Base-by-base conservation (phyloP, 225 moss, liverwort and hornwort species). In the Asterella californica region DNA sequence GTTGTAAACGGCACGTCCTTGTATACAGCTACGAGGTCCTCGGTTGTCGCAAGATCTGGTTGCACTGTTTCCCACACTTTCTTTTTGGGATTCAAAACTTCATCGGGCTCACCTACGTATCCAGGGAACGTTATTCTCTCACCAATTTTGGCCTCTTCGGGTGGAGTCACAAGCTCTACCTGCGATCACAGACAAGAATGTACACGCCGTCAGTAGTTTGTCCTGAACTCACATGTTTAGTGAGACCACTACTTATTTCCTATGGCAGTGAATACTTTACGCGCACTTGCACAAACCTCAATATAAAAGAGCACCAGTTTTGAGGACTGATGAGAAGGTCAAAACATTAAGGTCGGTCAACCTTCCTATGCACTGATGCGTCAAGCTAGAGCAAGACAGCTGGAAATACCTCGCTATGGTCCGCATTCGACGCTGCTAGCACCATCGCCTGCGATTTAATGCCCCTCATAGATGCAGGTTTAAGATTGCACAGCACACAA, bases 381-480 rank as follows among this genome's bases (percentile, higher is more conserved):
- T 34, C 27, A 21, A 68, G 68, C 70, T 37, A 38, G 45, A 74
- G 15, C 29, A 74, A 27, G 14, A 38, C 19, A 19, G 36, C 38
- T n/a, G 25, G 9, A 69, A 25, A 36, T 78, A 85, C 88, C 88
- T 90, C 80, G 4, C 84, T 89, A 61, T 93, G 92, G 72, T 94
- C 94, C 9, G 80, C 83, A 73, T 90, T 93, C 6, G 93, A 97
- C 62, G 86, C 90, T 53, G 89, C 94, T 73, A 96, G 79, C 24
- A 97, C 92, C 94, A 97, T 93, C 9, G 97, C 97, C 47, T 97
- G 94, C 6, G 97, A 94, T 77, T 87, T 92, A 52, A 94, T 90
- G 61, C 97, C 94, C 70, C 94, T 87, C 94, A 94, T 97, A 8
- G 87, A 85, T 66, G 92, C 93, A 46, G 94, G 97, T 72, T 97